A percentile compares a stretch with the other conserved stretches of the same genome.
Evolutionary conservation across 1,284 basidiomycete genomes (phyloP).

Genomic region (Wolfiporia cocos): DNA sequence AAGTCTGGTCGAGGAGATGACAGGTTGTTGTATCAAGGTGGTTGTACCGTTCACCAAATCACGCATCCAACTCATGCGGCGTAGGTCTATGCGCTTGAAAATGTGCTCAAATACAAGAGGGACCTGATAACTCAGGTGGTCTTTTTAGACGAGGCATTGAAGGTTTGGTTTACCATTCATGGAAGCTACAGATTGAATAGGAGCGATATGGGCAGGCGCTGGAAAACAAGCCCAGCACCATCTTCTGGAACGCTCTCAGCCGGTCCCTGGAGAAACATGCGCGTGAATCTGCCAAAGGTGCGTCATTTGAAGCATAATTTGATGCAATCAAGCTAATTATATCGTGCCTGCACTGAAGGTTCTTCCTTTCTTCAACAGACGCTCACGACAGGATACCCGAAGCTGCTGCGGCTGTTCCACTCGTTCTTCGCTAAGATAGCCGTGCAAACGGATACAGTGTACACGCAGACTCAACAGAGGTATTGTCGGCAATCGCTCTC

Average conservation of each 20-base stretch:
- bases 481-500: constrained; percentile 21
- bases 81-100: constrained; percentile 91
- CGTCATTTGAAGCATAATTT: not conserved
- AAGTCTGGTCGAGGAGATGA: constrained; percentile 82
- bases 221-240: constrained; percentile 85
- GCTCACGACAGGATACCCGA: constrained; percentile 79
- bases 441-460: constrained; percentile 90
- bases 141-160: constrained; percentile 91
- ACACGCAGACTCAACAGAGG: constrained; percentile 82
- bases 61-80: not conserved
- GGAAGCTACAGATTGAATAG: too few species aligned
- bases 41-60: constrained; percentile 4
- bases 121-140: constrained; percentile 71
- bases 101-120: constrained; percentile 85
- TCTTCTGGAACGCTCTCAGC: constrained; percentile 86
- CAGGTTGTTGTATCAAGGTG: constrained; percentile 87
- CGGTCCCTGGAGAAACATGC: constrained; percentile 77
- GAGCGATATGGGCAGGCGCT: too few species aligned
- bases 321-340: not conserved
- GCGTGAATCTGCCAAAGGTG: constrained; percentile 72
- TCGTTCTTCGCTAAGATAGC: constrained; percentile 94
- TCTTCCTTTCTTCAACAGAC: constrained; percentile 86
- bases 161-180: constrained; percentile 37
- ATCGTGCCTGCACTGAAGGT: constrained; percentile 32
- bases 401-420: constrained; percentile 84